Base-by-base conservation (phyloP, 106 monocot species). In the Dendrobium nobile region DNA sequence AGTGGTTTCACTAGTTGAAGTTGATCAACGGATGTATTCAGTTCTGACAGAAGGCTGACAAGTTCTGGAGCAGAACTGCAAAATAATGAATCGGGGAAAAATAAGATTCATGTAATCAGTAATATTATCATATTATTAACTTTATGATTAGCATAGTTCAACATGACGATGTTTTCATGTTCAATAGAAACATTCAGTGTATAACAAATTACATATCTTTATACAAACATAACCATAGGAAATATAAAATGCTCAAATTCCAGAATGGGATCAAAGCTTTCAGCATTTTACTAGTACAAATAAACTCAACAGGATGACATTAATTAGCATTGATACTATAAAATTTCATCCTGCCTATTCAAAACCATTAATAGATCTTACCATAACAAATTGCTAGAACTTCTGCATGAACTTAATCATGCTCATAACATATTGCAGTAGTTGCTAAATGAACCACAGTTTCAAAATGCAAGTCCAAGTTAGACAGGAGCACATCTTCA, bases 41-140 rank as follows among this genome's bases (percentile, higher is more conserved):
- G 47, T 81, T 96, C 96, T 51, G 88, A 85, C n/a, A 96, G 88
- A 77, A 96, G 84, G 67, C 93, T 88, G 82, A 96, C 84, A 44
- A 96, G 78, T 83, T 96, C 96, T 54, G 96, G 96, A 78, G 96
- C 93, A 87, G 87, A 92, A 84, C 96, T 96, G 86, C 81, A 81
- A 81, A 80, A 41, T 22, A 75, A 75, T 47, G 42, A 47, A 22
- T 26, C 13, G 16, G 77, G 37, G 47, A 75, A 18, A 77, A 82
- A 15, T 10, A 26, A 44, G 73, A 73, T 4, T 4, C 22, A 67
- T 54, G 31, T 58, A 74, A 77, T 26, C 51, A 40, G 19, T 19
- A 67, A 59, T 78, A 78, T 20, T 61, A 6, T 37, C 55, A 59
- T 1, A 31, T 24, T 5, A 65, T 65, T 65, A 65, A 65, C 26